Percentiles rank a stretch among this genome's conserved stretches.
phyloP scores from a whole-genome alignment of 2,329 filamentous ascomycete genomes.

The Rhexocercosporidium sp. region DNA sequence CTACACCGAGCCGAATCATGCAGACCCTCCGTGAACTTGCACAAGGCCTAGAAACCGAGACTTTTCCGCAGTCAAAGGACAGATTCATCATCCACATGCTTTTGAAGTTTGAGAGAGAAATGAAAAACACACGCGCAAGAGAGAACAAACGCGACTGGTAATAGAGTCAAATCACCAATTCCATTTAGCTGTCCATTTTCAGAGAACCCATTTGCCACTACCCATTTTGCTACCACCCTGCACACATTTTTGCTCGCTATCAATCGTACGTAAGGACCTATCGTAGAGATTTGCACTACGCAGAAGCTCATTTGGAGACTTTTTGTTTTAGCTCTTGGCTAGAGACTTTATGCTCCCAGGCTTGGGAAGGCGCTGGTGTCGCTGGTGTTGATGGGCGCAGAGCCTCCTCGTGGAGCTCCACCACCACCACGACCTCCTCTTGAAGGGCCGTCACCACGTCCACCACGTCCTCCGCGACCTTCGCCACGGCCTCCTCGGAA shows the following conservation, averaged over 20 bases:
- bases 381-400: constrained; percentile 51
- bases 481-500: constrained; percentile 42
- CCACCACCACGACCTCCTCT: constrained; percentile 47
- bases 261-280: constrained; percentile 24
- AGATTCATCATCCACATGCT: constrained; percentile 19
- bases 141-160: constrained; percentile 5
- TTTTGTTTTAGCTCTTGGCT: constrained; percentile 18
- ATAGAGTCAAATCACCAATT: constrained; percentile 23
- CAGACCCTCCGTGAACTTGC: background rate
- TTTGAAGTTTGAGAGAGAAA: constrained; percentile 7
- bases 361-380: constrained; percentile 59
- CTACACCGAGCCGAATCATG: constrained; percentile 16
- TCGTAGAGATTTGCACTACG: constrained; percentile 23
- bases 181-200: constrained; percentile 21
- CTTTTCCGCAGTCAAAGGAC: constrained; percentile 1
- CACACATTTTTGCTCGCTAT: constrained; percentile 27
- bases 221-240: constrained; percentile 9
- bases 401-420: constrained; percentile 43
- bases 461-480: constrained; percentile 52
- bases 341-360: constrained; percentile 47
- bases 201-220: constrained; percentile 17
- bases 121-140: constrained; percentile 12
- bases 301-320: constrained; percentile 30
- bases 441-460: constrained; percentile 54
- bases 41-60: background rate